phyloP scores from a whole-genome alignment of 2,329 filamentous ascomycete genomes.

The Colletotrichum trifolii region DNA sequence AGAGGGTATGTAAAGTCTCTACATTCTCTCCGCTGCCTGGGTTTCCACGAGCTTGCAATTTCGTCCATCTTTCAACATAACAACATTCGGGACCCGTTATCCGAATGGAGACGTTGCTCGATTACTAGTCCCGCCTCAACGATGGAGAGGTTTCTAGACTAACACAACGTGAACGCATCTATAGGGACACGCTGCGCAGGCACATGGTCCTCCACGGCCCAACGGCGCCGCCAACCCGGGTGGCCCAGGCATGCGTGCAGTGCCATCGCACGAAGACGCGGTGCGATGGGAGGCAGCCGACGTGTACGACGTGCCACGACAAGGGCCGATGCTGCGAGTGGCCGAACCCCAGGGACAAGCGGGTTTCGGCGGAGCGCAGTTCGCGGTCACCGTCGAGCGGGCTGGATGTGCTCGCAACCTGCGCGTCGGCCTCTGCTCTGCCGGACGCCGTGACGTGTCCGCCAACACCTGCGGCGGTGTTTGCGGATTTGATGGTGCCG shows the following conservation, averaged over 20 bases:
- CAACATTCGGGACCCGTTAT: not conserved
- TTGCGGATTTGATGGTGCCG: not conserved
- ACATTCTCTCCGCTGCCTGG: no score
- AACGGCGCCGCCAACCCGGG: slow-evolving; percentile 27
- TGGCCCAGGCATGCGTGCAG: slow-evolving; percentile 29
- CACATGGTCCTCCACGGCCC: slow-evolving; percentile 31
- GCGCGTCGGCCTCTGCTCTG: no score
- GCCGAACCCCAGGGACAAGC: slow-evolving; percentile 11
- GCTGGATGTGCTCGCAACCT: no score
- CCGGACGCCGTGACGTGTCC: no score
- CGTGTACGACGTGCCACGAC: slow-evolving; percentile 23
- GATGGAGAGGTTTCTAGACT: not conserved
- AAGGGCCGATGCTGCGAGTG: slow-evolving; percentile 26
- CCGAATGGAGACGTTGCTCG: not conserved
- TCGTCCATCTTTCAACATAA: no score
- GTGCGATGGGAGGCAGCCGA: slow-evolving; percentile 28
- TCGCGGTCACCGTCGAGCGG: no score
- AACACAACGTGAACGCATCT: not conserved
- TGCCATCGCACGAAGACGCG: slow-evolving; percentile 32
- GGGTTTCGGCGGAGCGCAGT: no score
- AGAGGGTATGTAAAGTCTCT: slow-evolving; percentile 19
- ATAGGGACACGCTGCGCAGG: slow-evolving; percentile 31
- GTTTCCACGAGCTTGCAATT: no score
- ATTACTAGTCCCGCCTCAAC: no score
- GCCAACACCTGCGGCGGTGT: no score